Conservation (phyloP, 139 green algal species). For the Haematococcus sp. region DNA sequence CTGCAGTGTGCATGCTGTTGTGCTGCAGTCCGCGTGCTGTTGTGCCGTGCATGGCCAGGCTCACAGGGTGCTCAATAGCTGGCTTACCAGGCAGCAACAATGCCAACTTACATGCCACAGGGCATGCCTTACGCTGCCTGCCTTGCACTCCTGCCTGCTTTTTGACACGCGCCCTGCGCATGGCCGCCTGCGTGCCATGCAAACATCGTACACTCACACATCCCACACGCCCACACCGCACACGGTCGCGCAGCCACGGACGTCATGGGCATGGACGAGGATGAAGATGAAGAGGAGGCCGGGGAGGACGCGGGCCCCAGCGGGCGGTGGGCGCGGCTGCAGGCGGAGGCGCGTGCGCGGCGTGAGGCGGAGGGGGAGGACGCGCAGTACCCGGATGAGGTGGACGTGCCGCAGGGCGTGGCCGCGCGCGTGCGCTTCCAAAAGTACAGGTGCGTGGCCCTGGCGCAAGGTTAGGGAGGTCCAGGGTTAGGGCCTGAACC, state of each 20-base stretch:
- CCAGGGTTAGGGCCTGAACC: no score
- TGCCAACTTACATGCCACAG: no score
- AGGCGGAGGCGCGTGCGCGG: conserved; percentile 18
- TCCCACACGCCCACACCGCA: no score
- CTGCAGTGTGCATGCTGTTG: no score
- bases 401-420: conserved; percentile 77
- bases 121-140: no score
- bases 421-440: conserved; percentile 62
- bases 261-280: conserved; percentile 34
- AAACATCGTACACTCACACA: background rate
- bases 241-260: conserved; percentile 11
- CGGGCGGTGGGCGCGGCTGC: background rate
- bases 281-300: conserved; percentile 16
- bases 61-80: no score
- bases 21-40: no score
- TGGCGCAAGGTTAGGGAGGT: no score
- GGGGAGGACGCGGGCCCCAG: conserved; percentile 1
- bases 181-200: background rate
- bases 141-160: no score
- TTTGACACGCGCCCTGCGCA: no score
- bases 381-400: conserved; percentile 83
- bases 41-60: no score
- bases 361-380: conserved; percentile 60
- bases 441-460: conserved; percentile 38
- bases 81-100: no score